A percentile compares a stretch with the other conserved stretches of the same genome.
Conservation (phyloP, 2,329 filamentous ascomycete species). For the Fusarium palustre region DNA sequence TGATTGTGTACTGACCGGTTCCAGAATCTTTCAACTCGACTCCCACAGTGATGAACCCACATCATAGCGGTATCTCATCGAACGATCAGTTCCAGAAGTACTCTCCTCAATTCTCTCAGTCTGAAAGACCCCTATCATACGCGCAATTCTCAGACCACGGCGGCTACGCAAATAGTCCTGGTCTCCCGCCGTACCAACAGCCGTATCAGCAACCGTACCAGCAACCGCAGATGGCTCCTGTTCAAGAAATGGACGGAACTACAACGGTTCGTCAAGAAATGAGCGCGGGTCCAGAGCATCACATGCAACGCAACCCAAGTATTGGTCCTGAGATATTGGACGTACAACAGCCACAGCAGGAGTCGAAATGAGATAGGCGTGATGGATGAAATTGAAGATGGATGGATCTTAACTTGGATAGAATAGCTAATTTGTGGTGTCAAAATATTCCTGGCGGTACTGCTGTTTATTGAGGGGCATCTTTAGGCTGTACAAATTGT, state of each 20-base stretch:
- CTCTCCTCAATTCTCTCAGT: constrained; percentile 33
- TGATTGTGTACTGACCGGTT: constrained; percentile 13
- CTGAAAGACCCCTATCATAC: constrained; percentile 32
- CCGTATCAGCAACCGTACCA: neutral
- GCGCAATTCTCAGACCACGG: constrained; percentile 36
- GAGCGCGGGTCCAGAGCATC: constrained; percentile 34
- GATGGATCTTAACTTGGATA: neutral
- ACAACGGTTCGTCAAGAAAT: constrained; percentile 37
- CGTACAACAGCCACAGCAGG: neutral
- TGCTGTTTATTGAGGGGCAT: neutral
- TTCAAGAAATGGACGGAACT: constrained; percentile 44
- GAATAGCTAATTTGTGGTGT: neutral
- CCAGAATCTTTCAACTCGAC: constrained; percentile 34
- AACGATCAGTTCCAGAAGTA: constrained; percentile 38
- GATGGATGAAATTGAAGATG: neutral
- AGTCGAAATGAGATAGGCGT: constrained; percentile 8
- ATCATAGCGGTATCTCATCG: constrained; percentile 32
- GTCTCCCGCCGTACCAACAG: constrained; percentile 30
- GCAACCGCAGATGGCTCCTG: constrained; percentile 25
- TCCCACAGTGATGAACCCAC: constrained; percentile 24
- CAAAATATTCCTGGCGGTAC: neutral
- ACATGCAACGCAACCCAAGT: neutral
- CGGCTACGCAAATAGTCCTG: constrained; percentile 8
- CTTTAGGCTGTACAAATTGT: neutral
- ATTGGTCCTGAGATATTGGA: constrained; percentile 9